Evolutionary conservation across 306 rosid genomes (phyloP).

Genomic region (Boehmeria nivea): DNA sequence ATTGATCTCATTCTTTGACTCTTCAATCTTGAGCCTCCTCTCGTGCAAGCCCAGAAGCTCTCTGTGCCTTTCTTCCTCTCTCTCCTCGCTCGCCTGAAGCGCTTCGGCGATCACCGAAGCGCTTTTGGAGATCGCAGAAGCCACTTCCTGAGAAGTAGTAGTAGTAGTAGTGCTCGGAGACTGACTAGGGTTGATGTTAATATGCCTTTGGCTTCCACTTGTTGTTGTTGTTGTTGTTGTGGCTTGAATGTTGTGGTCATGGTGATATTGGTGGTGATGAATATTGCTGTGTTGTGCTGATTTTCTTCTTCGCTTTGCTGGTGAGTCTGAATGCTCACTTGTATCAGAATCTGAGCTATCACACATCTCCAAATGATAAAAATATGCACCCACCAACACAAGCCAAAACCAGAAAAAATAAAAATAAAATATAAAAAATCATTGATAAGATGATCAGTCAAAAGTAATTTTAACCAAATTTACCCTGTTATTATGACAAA

Average conservation of each 20-base stretch:
- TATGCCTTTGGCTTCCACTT: background rate
- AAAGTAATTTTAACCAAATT: too few species aligned
- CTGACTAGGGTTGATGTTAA: background rate
- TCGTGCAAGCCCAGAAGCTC: slow-evolving; percentile 30
- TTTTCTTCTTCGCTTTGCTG: slow-evolving; percentile 40
- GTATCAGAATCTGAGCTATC: slow-evolving; percentile 42
- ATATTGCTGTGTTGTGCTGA: background rate
- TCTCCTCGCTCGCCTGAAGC: slow-evolving; percentile 35
- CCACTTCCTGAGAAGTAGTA: too few species aligned
- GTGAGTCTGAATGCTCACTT: slow-evolving; percentile 39
- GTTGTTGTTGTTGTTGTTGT: too few species aligned
- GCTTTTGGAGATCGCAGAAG: slow-evolving; percentile 37
- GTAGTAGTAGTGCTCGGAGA: too few species aligned
- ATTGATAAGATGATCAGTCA: too few species aligned
- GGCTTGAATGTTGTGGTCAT: too few species aligned
- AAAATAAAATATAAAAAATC: too few species aligned
- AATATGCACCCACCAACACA: slow-evolving; percentile 10
- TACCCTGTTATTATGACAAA: too few species aligned
- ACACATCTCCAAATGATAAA: slow-evolving; percentile 27
- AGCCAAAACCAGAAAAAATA: slow-evolving; percentile 16
- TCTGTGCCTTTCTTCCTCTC: slow-evolving; percentile 41
- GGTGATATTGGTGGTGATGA: too few species aligned
- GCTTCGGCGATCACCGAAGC: slow-evolving; percentile 41
- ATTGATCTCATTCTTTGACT: slow-evolving; percentile 30
- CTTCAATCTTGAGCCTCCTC: slow-evolving; percentile 37